Evolutionary conservation across 164 flowering plant genomes (phyloP), one percentile per base, ranked within the genome.

Genomic region (Stephania japonica): DNA sequence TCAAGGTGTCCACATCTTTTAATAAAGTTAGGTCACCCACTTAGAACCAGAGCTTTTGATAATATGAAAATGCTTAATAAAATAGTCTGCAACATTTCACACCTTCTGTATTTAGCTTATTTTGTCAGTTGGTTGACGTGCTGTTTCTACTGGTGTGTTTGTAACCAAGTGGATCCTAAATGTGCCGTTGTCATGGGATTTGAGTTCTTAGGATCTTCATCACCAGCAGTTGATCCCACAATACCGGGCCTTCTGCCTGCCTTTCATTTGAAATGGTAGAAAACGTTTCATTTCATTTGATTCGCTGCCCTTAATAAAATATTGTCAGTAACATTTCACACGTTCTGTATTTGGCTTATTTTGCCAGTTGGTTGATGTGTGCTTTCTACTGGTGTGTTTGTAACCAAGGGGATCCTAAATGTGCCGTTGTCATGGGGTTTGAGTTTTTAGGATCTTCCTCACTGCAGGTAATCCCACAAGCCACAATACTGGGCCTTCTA

Each of bases 1-100:
- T 79, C 70, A 71, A 73, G 73, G 72, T 81, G 81, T 75, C 80
- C 79, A 75, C 80, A 72, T 43, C 84, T 84, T 85, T 85, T 38
- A 67, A 41, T 72, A 83, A 81, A 87, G 85, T 70, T 32, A 67
- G 67, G 61, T 59, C 68, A 59, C 68, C 78, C 85, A 72, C 81
- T 78, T 77, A 70, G 56, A 75, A 76, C 47, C 32, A 18, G 26
- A 25, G 68, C 66, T 76, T 80, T 72, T 49, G 62, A 2, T 26
- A n/a, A 10, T 32, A 68, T 24, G 27, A 68, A 71, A 56, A 47
- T 23, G 18, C 53, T 12, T 70, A 21, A 67, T 73, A 19, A 44
- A 64, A 68, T 71, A 72, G 69, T 19, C 19, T 26, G n/a, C 68
- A 75, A 61, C 66, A 59, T 72, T 68, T 68, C 38, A 63, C 49